Evolutionary conservation across 768 basidiomycete species (phyloP), one percentile per base, ranked within the genome.

Genomic region (Zangia roseola): DNA sequence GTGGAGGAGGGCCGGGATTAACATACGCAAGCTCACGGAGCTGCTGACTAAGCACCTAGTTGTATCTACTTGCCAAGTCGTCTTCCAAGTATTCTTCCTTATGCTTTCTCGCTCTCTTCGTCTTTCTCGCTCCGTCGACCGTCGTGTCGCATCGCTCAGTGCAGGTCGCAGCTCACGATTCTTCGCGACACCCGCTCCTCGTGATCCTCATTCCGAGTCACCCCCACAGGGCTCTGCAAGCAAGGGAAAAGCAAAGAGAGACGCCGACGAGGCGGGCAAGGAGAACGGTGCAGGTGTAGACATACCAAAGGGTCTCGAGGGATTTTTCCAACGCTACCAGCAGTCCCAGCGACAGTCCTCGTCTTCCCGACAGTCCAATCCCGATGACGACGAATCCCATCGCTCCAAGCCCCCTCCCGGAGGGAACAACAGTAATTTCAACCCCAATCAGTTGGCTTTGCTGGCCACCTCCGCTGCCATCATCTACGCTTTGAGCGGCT

Each of bases 251-350:
- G 65, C 63, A 56, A 69, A 67, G 37, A 65, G 70, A 47, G 63
- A 67, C 36, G 59, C 69, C 13, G 6, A 41, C 24, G 65, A 69
- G 14, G 63, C 52, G 47, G 73, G 74, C 56, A 62, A 68, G 57
- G 57, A 59, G 40, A 39, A 43, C 19, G 66, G 58, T 12, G 35
- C 53, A 1, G 47, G 54, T 28, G 67, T 72, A 38, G 76, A 80
- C 44, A 60, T 84, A 35, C 80, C 85, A 35, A 86, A 81, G 59
- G 83, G 74, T 23, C 77, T 90, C 23, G 88, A 89, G 55, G 87
- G 88, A 40, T 90, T 90, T 62, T 90, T 90, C 71, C 78, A 83
- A 64, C 85, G 84, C 49, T 82, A 83, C 47, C 73, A 75, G 13
- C 69, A 68, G 52, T 69, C 73, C 45, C 71, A 67, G 45, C 56